A percentile compares a stretch with the other conserved stretches of the same genome.
These are phyloP conservation scores for Hymenoscyphus linearis DNA, from an alignment of 2,329 filamentous ascomycete species.

Conservation along the genomic window DNA sequence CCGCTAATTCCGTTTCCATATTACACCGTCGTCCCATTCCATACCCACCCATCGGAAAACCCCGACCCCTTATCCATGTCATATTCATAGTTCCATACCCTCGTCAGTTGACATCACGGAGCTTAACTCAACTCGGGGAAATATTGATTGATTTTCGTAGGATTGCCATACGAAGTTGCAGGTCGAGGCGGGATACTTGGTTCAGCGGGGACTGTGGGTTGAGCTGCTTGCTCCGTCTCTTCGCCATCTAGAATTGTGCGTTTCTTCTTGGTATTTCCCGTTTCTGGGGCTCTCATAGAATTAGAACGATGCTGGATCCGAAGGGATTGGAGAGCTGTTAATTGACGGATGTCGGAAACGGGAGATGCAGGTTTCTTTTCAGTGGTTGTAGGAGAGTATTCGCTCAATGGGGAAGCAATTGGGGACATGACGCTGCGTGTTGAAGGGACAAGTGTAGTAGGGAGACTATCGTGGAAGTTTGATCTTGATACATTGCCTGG, in stretches of 20 bases:
- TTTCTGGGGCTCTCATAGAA: constrained; percentile 16
- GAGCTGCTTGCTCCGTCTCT: constrained; percentile 3
- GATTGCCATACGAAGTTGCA: constrained; percentile 20
- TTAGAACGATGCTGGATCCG: constrained; percentile 8
- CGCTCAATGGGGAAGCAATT: not conserved
- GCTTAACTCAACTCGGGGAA: constrained; percentile 24
- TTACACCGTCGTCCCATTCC: not conserved
- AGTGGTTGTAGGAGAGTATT: constrained; percentile 5
- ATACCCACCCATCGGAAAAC: not conserved
- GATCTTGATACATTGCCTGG: not conserved
- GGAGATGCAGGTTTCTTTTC: constrained; percentile 6
- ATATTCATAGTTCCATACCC: not conserved
- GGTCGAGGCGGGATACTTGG: not conserved
- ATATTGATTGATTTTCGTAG: constrained; percentile 27
- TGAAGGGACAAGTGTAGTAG: constrained; percentile 15
- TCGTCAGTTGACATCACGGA: not conserved
- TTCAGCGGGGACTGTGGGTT: no score
- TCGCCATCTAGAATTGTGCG: constrained; percentile 10
- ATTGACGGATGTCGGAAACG: constrained; percentile 10
- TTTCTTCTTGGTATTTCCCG: constrained; percentile 31
- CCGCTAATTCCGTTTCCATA: no score
- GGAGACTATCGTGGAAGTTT: constrained; percentile 19
- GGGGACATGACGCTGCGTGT: constrained; percentile 12
- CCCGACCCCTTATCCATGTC: not conserved
- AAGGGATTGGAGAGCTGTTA: constrained; percentile 10